Base-by-base conservation (phyloP, 495 filamentous ascomycete genomes). In the Penicillium samsonianum region DNA sequence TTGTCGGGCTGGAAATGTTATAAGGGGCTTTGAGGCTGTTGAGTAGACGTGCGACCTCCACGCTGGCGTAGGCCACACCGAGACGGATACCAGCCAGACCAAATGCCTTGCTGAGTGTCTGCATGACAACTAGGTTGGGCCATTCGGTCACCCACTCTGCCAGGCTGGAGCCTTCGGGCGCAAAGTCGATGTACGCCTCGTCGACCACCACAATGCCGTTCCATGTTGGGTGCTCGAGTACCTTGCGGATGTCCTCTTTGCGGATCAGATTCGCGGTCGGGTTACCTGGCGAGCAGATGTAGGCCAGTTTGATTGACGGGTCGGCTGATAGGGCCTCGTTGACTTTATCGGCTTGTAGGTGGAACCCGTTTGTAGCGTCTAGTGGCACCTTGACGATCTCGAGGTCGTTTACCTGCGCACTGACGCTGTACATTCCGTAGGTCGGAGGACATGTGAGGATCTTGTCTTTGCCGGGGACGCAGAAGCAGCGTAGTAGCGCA, bases 111-210 rank as follows among this genome's bases (percentile, higher is more conserved):
- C 89, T 92, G 12, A 97, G 77, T 1, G 94, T 98, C 77, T 98
- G 94, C 92, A 97, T 94, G 35, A 98, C 91, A 20, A 96, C 92
- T 11, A 98, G 79, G 68, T 98, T 98, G n/a, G 93, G 92, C 85
- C 87, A 95, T 65, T 95, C 91, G 16, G 78, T 80, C 9, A 94
- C 93, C 90, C 89, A 96, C 69, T 96, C 89, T n/a, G 94, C 94
- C 17, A 97, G 80, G 67, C 85, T 90, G 31, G 88, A 82, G 20
- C 85, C 87, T 40, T 89, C 83, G 0, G 87, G 83, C 17, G 95
- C 86, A 62, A 98, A 98, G 71, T 98, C 94, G 59, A 98, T 85
- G 73, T 98, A 98, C 30, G 94, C 94, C 76, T 98, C 94, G 71
- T 98, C 95, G 40, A 98, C 77, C 17, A 96, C 84, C 5, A 98